Base-by-base conservation (phyloP, 768 basidiomycete species). In the Trametes elegans region DNA sequence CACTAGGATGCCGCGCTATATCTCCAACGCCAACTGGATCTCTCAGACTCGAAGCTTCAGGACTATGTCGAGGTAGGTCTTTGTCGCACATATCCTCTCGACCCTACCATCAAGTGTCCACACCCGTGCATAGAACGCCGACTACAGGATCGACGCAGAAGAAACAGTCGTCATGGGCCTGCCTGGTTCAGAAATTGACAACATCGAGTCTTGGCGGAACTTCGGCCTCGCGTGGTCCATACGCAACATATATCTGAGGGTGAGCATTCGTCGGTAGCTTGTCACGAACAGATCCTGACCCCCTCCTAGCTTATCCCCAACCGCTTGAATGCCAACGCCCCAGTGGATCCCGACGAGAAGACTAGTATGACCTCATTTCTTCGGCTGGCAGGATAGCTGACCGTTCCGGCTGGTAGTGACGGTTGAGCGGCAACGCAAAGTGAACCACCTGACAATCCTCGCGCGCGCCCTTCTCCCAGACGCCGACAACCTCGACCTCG, bases 1-100 rank as follows among this genome's bases (percentile, higher is more conserved):
- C 14, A n/a, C 3, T 48, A 79, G 79, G 75, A 79, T 39, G 77
- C 78, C 0, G 71, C 74, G 0, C 32, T 70, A 27, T 80, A 80
- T 48, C 61, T 78, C 2, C 74, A 76, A 54, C 68, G 70, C 26
- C 79, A 80, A 53, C 57, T 75, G 19, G 61, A 62, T 39, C 67
- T 79, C 3, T 66, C 71, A 9, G 73, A 79, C 18, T 60, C 47
- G 2, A 69, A 74, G 52, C 62, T 73, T 5, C 79, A 79, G 56
- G 78, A 79, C 57, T 79, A 78, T 52, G 69, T 79, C 6, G 77
- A 74, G 65, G 78, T 77, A 53, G 4, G 60, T 64, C 9, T 36
- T 3, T 21, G 9, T 5, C 24, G 14, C 14, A 28, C 9, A n/a
- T n/a, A 18, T 34, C 9, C 1, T 9, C 10, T 34, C 2, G 1